Evolutionary conservation across 257 asterid species (phyloP), one percentile per base, ranked within the genome.

Genomic region (Solanum rostratum): DNA sequence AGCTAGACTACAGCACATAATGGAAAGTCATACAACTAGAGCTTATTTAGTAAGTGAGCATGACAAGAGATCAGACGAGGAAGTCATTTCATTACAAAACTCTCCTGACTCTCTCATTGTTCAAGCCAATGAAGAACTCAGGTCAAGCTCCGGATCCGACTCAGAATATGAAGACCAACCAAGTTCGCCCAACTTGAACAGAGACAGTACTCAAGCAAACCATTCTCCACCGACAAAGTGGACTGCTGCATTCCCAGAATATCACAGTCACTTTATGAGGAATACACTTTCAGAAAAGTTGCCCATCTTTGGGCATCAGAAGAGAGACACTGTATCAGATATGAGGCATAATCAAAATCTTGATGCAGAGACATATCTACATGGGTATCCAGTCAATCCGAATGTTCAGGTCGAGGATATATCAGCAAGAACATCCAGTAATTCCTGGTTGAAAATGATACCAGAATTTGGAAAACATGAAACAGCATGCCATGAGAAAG

Each of bases 21-120:
- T 85, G 59, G 88, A 84, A 69, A 86, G 88, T 87, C 87, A 82
- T 63, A 80, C 85, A 71, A 74, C 85, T 80, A 73, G 79, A 84
- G 84, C 81, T 60, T 82, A 50, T 86, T 65, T 85, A 53, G 84
- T 37, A 65, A 88, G 88, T 59, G 87, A 86, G 82, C 86, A 87
- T 80, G 81, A 62, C 85, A 83, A 84, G 83, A 88, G 86, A 76
- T 59, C 88, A 16, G 93, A 89, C 81, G 96, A 91, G 84, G 97
- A 94, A 68, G 91, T 91, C 12, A 84, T 93, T 83, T 94, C 97
- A 84, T 93, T 97, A 79, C 98, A 94, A 88, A 92, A 90, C 88
- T 92, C 98, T 84, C 91, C 97, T 13, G 97, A 92, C 73, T 93
- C 98, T 82, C 49, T 89, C 43, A 74, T 89, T 85, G 85, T 90